Conservation (phyloP, 345 rosid species). For the Eucalyptus erythrocorys region DNA sequence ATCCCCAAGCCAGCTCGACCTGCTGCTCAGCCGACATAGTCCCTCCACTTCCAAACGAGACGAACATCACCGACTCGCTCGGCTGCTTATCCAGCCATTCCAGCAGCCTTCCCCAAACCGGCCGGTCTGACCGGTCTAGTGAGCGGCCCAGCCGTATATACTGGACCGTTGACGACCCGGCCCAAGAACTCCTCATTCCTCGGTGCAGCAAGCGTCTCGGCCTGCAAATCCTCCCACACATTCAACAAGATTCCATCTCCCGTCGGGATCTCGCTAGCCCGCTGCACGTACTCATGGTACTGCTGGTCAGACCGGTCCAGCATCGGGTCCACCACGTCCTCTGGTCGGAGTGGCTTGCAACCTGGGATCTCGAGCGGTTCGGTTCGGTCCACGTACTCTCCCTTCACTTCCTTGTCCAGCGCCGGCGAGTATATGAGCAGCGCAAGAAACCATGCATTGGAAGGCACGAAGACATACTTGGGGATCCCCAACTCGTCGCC, state of each 20-base stretch:
- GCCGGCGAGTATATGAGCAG: constrained; percentile 11
- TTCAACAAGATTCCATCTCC: constrained; percentile 50
- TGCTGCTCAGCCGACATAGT: constrained; percentile 34
- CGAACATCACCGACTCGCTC: constrained; percentile 36
- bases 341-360: constrained; percentile 27
- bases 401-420: constrained; percentile 18
- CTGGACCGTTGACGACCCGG: constrained; percentile 6
- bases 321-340: constrained; percentile 26
- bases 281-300: background rate
- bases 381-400: constrained; percentile 21
- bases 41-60: constrained; percentile 73
- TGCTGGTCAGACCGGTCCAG: constrained; percentile 4
- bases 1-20: constrained; percentile 43
- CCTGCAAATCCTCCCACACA: constrained; percentile 49
- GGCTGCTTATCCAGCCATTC: constrained; percentile 48
- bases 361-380: constrained; percentile 38
- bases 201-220: constrained; percentile 21
- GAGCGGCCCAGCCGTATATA: constrained; percentile 40
- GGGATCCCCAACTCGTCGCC: constrained; percentile 25
- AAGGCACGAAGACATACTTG: constrained; percentile 16
- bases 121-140: background rate
- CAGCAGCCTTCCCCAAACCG: background rate
- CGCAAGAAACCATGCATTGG: constrained; percentile 47
- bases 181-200: constrained; percentile 5
- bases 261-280: constrained; percentile 4